Conservation (phyloP, 176 grass and related monocot species). For the Stipa capillata region DNA sequence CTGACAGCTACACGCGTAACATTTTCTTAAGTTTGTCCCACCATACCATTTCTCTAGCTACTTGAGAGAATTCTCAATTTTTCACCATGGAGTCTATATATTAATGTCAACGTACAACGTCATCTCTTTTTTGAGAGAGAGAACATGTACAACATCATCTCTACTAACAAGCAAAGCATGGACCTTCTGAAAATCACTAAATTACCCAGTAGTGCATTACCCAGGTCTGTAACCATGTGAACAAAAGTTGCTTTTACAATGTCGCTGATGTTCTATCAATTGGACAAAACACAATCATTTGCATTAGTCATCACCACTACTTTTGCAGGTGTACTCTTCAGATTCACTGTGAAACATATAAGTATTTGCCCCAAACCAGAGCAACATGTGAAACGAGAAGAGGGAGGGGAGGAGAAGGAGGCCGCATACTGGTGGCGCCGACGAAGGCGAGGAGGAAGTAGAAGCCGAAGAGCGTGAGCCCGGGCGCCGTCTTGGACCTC, state of each 20-base stretch:
- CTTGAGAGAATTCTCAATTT: neutral
- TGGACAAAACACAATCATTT: neutral
- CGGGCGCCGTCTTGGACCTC: conserved; percentile 68
- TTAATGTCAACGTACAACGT: neutral
- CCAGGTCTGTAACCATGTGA: neutral
- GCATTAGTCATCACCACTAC: neutral
- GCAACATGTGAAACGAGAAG: neutral
- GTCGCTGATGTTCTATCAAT: neutral
- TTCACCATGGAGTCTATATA: neutral
- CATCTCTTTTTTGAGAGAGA: no score
- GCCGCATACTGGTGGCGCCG: conserved; percentile 76
- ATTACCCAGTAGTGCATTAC: neutral
- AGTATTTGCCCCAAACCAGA: neutral
- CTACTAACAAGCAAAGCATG: neutral
- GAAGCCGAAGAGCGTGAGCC: conserved; percentile 88
- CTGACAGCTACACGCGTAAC: neutral
- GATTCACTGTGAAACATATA: neutral
- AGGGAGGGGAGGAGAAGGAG: neutral
- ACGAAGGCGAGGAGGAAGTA: conserved; percentile 95
- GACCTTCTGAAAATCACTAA: neutral
- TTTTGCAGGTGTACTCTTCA: neutral
- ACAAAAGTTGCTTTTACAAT: neutral
- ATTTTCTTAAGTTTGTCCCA: neutral
- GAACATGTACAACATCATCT: neutral
- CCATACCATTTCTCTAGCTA: neutral